Evolutionary conservation across 2,329 filamentous ascomycete species (phyloP).

Genomic region (Ascochyta viciae-villosae): DNA sequence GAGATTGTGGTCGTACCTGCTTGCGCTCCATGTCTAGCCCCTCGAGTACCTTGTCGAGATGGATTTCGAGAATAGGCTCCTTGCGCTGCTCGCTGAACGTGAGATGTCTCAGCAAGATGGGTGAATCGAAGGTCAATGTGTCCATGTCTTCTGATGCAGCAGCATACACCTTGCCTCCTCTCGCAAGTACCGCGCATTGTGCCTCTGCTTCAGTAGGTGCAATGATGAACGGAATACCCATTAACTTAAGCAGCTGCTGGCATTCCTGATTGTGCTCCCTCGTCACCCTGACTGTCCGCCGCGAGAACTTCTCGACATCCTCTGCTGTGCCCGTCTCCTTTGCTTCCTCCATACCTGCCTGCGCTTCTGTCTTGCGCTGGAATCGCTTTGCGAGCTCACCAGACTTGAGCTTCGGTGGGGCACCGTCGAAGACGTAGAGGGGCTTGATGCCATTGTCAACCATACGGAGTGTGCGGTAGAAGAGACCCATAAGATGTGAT

Average conservation of each 20-base stretch:
- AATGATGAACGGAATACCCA: conserved; percentile 95
- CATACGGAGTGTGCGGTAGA: conserved; percentile 97
- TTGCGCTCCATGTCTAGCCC: conserved; percentile 86
- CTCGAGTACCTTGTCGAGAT: conserved; percentile 83
- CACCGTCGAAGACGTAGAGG: conserved; percentile 96
- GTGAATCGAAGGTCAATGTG: conserved; percentile 92
- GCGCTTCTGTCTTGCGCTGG: conserved; percentile 91
- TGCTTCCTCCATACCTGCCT: conserved; percentile 88
- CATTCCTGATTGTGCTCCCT: conserved; percentile 96
- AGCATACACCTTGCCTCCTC: conserved; percentile 93
- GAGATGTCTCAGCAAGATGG: conserved; percentile 87
- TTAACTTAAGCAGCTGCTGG: conserved; percentile 86
- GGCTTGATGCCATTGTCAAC: conserved; percentile 99
- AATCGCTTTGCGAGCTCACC: conserved; percentile 96
- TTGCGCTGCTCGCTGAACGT: conserved; percentile 98
- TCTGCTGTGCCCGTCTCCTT: conserved; percentile 97
- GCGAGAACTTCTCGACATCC: conserved; percentile 97
- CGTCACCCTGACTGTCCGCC: conserved; percentile 92
- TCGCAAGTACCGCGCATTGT: conserved; percentile 88
- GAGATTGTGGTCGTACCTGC: conserved; percentile 63
- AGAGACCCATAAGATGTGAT: conserved; percentile 98
- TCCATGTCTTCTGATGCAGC: conserved; percentile 99
- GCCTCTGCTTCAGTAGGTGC: conserved; percentile 97
- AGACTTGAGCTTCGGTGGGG: conserved; percentile 95
- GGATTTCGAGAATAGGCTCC: conserved; percentile 96